A percentile compares a stretch with the other conserved stretches of the same genome.
Conservation (phyloP, 2,329 filamentous ascomycete species). For the Dothistroma pini region DNA sequence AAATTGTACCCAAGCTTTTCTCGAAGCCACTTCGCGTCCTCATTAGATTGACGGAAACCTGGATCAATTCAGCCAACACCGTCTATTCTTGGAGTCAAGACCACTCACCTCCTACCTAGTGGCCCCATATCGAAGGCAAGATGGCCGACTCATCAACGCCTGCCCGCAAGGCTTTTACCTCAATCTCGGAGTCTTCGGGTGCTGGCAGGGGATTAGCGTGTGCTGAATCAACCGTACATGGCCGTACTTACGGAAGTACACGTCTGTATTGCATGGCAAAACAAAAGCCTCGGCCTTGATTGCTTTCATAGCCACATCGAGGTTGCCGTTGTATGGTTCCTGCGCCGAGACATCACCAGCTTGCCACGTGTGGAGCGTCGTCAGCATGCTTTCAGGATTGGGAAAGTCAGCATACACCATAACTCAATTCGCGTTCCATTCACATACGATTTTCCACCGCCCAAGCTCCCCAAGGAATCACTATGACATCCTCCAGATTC, state of each 20-base stretch:
- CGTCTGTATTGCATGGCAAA: conserved; percentile 68
- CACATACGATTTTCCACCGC: conserved; percentile 59
- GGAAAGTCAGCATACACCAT: background rate
- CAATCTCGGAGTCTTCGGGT: conserved; percentile 72
- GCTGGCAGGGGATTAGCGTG: conserved; percentile 37
- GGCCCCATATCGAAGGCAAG: conserved; percentile 57
- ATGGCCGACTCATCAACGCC: conserved; percentile 52
- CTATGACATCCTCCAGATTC: conserved; percentile 68
- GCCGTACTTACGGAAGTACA: conserved; percentile 66
- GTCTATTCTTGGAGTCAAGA: background rate
- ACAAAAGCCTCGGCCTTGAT: conserved; percentile 73
- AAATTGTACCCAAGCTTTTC: conserved; percentile 56
- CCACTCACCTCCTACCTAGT: conserved; percentile 50
- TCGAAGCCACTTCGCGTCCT: conserved; percentile 71
- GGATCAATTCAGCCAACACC: background rate
- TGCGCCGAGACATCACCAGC: conserved; percentile 66
- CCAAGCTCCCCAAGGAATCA: conserved; percentile 73
- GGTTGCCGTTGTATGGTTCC: conserved; percentile 57
- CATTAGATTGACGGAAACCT: conserved; percentile 61
- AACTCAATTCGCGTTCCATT: background rate
- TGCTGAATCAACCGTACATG: background rate
- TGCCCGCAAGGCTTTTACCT: conserved; percentile 60
- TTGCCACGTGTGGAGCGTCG: conserved; percentile 78
- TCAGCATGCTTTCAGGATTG: conserved; percentile 69
- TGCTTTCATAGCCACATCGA: conserved; percentile 53